Conservation (phyloP, 208 protist species). For the Wallacemonas collosoma region DNA sequence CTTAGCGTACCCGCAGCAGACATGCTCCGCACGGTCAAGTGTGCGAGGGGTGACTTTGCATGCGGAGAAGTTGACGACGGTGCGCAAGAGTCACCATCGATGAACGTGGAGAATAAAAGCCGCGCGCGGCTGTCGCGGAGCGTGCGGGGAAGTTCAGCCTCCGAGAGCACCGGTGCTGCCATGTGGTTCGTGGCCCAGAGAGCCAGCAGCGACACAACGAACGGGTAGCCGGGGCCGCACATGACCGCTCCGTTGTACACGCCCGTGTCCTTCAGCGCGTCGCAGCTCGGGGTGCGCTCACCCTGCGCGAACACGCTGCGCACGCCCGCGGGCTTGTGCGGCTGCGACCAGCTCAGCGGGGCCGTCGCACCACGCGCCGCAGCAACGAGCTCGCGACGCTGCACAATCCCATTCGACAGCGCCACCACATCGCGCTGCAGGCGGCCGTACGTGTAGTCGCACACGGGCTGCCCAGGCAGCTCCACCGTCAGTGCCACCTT, state of each 20-base stretch:
- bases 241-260: constrained; percentile 65
- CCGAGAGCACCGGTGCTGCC: constrained; percentile 20
- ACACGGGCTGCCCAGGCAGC: constrained; percentile 33
- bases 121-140: constrained; percentile 11
- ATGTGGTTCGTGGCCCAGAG: constrained; percentile 78
- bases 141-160: background rate
- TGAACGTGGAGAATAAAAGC: background rate
- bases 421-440: constrained; percentile 82
- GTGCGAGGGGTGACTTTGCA: background rate
- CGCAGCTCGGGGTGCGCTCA: constrained; percentile 62
- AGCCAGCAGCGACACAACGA: constrained; percentile 74
- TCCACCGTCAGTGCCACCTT: constrained; percentile 74
- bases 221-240: constrained; percentile 65
- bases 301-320: constrained; percentile 70
- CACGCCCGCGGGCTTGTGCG: constrained; percentile 45
- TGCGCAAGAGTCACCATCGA: background rate
- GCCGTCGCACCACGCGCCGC: constrained; percentile 28
- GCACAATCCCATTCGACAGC: constrained; percentile 59
- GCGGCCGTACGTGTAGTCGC: constrained; percentile 71
- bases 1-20: constrained; percentile 25
- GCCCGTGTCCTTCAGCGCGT: constrained; percentile 67
- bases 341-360: constrained; percentile 71
- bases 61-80: background rate
- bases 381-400: constrained; percentile 46
- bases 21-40: constrained; percentile 32